A percentile compares a stretch with the other conserved stretches of the same genome.
phyloP scores from a whole-genome alignment of 805 yeast genomes.

The Cyberlindnera mississippiensis region DNA sequence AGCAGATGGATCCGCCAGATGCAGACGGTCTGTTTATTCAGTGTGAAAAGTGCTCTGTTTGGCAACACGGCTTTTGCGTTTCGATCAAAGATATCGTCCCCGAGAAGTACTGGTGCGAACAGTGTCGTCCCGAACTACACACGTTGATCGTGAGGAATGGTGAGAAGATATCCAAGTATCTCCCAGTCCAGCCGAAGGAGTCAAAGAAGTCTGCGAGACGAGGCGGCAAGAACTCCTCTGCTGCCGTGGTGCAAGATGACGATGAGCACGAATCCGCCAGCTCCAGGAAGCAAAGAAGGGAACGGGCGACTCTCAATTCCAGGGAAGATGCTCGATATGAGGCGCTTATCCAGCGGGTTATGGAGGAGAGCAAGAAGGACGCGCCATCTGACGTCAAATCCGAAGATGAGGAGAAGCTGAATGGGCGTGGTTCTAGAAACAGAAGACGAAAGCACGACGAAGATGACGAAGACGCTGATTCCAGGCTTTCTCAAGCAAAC shows the following conservation, averaged over 20 bases:
- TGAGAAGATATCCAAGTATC: slow-evolving; percentile 46
- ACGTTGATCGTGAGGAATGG: slow-evolving; percentile 44
- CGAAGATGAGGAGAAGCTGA: slow-evolving; percentile 9
- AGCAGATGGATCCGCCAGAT: slow-evolving; percentile 41
- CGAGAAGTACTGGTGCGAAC: slow-evolving; percentile 93
- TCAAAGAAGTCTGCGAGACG: slow-evolving; percentile 27
- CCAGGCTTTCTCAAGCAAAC: background rate
- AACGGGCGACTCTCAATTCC: slow-evolving; percentile 32
- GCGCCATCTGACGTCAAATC: slow-evolving; percentile 23
- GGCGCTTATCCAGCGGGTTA: slow-evolving; percentile 37
- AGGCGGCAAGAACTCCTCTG: slow-evolving; percentile 1
- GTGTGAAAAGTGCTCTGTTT: slow-evolving; percentile 86
- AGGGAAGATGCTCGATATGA: slow-evolving; percentile 39
- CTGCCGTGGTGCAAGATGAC: slow-evolving; percentile 6
- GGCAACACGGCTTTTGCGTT: slow-evolving; percentile 98
- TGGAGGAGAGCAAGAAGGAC: slow-evolving; percentile 37
- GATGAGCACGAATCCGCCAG: slow-evolving; percentile 14
- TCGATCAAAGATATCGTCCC: slow-evolving; percentile 79
- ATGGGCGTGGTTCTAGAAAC: slow-evolving; percentile 8
- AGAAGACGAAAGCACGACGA: slow-evolving; percentile 10
- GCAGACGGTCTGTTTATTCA: slow-evolving; percentile 68
- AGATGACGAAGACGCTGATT: slow-evolving; percentile 2
- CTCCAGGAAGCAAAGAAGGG: slow-evolving; percentile 27
- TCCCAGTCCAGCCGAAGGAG: slow-evolving; percentile 39
- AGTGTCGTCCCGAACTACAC: slow-evolving; percentile 84